phyloP scores from a whole-genome alignment of 1,139 yeast genomes.

The Yamadazyma buinensis region DNA sequence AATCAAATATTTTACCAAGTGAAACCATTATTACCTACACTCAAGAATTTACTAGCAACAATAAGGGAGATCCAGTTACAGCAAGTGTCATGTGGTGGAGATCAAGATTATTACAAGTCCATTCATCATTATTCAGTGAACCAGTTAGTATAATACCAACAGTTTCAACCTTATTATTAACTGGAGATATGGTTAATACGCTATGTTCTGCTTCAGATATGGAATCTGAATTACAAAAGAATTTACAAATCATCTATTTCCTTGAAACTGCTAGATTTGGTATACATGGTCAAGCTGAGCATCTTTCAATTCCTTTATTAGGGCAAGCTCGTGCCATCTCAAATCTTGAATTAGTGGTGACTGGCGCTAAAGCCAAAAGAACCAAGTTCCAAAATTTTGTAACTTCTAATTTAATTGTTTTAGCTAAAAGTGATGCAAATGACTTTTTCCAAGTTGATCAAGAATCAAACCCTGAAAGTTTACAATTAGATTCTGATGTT shows the following conservation, averaged over 20 bases:
- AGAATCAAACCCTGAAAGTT: constrained; percentile 43
- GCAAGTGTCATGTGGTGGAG: constrained; percentile 73
- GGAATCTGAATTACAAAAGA: constrained; percentile 24
- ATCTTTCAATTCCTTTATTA: constrained; percentile 48
- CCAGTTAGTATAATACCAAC: constrained; percentile 46
- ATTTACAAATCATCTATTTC: constrained; percentile 46
- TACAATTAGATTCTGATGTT: constrained; percentile 71
- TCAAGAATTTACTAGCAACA: constrained; percentile 2
- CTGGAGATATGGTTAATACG: constrained; percentile 26
- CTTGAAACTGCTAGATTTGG: constrained; percentile 66
- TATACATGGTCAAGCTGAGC: constrained; percentile 59
- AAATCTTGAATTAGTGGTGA: constrained; percentile 59
- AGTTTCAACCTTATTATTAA: constrained; percentile 36
- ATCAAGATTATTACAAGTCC: constrained; percentile 60
- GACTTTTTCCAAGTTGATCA: constrained; percentile 16
- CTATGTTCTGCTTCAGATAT: constrained; percentile 26
- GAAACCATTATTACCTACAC: constrained; percentile 15
- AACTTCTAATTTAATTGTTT: constrained; percentile 70
- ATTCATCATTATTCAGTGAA: constrained; percentile 58
- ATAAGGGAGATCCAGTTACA: constrained; percentile 20
- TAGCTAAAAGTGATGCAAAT: constrained; percentile 55
- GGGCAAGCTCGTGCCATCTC: constrained; percentile 55
- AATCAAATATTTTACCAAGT: constrained; percentile 18
- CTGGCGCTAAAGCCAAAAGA: constrained; percentile 87
- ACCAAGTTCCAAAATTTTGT: constrained; percentile 77